Conservation (phyloP, 495 filamentous ascomycete species). For the Daldinia concentrica region DNA sequence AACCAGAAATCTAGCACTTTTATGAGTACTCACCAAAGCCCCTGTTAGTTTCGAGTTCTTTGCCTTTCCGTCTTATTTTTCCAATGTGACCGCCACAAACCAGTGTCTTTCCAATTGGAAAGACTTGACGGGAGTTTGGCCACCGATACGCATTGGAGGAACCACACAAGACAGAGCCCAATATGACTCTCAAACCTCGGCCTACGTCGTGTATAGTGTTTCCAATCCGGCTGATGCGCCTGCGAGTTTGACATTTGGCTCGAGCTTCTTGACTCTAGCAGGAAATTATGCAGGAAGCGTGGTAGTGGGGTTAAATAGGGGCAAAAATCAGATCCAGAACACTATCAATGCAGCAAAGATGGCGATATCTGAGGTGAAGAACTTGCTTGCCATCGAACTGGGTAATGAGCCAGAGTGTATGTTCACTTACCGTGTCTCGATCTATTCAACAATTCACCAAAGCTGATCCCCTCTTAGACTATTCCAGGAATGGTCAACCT, state of each 20-base stretch:
- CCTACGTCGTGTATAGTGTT: constrained; percentile 67
- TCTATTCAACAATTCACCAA: constrained; percentile 2
- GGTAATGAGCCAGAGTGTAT: constrained; percentile 71
- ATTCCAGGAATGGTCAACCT: constrained; percentile 56
- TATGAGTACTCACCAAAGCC: background rate
- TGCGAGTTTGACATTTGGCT: constrained; percentile 63
- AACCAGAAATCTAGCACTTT: background rate
- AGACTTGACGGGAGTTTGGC: constrained; percentile 63
- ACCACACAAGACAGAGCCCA: constrained; percentile 68
- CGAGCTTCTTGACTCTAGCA: constrained; percentile 64
- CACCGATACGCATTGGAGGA: constrained; percentile 67
- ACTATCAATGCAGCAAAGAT: constrained; percentile 64
- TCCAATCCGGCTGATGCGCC: constrained; percentile 62
- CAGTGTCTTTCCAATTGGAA: constrained; percentile 66
- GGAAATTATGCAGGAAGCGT: constrained; percentile 61
- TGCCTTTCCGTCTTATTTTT: constrained; percentile 66
- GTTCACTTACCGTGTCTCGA: constrained; percentile 35
- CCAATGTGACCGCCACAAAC: constrained; percentile 61
- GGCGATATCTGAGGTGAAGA: constrained; percentile 56
- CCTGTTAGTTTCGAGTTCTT: constrained; percentile 64
- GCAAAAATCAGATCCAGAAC: constrained; percentile 64
- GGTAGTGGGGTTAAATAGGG: constrained; percentile 66
- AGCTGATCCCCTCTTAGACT: constrained; percentile 47
- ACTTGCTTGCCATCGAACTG: constrained; percentile 66
- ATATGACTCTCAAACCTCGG: constrained; percentile 60